Conservation (phyloP, 2,329 filamentous ascomycete genomes). For the Thelonectria rubi region DNA sequence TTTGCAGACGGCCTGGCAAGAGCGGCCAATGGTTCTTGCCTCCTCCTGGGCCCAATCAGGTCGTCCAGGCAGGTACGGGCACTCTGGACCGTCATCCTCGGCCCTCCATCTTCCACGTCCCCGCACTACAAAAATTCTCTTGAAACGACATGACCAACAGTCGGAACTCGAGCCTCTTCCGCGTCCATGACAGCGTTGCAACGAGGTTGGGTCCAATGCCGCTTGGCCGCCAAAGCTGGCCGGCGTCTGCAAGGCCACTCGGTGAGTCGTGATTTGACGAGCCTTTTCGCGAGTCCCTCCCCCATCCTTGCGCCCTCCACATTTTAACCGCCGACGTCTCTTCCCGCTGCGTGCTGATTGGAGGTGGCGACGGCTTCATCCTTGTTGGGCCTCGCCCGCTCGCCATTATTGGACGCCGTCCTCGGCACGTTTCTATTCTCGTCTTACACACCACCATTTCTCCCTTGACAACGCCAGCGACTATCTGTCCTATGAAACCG, state of each 20-base stretch:
- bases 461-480: slow-evolving; percentile 3
- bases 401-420: background rate
- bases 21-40: background rate
- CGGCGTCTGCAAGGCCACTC: slow-evolving; percentile 29
- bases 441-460: background rate
- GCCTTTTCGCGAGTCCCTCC: background rate
- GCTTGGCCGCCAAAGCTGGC: slow-evolving; percentile 29
- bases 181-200: background rate
- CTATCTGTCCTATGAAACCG: slow-evolving; percentile 27
- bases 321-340: background rate
- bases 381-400: background rate
- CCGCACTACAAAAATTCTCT: background rate
- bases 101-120: background rate
- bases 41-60: background rate
- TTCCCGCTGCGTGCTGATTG: background rate
- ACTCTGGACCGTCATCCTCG: background rate
- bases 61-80: background rate
- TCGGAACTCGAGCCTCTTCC: background rate
- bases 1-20: background rate
- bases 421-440: slow-evolving; percentile 7
- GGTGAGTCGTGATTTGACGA: slow-evolving; percentile 19
- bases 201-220: background rate
- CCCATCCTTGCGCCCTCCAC: background rate
- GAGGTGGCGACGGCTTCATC: background rate
- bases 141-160: background rate